Conservation (phyloP, 257 asterid genomes). For the Fraxinus americana region DNA sequence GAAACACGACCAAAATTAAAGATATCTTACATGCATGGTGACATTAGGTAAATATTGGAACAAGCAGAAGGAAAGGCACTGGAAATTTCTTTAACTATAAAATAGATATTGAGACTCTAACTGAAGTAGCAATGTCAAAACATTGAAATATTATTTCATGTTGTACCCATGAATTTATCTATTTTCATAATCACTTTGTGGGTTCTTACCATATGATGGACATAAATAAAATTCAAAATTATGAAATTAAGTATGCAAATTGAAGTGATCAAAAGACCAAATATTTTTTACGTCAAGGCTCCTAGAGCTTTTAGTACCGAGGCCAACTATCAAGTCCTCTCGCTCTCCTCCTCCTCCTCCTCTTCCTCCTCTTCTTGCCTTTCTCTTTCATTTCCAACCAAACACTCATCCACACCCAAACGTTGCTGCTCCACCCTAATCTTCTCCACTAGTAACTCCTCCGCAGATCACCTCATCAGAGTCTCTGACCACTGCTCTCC, state of each 20-base stretch:
- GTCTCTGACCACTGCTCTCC: slow-evolving; percentile 98
- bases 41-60: too few species aligned
- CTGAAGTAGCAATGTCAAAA: too few species aligned
- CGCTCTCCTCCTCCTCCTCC: slow-evolving; percentile 44
- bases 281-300: slow-evolving; percentile 43
- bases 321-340: slow-evolving; percentile 24
- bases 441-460: slow-evolving; percentile 73
- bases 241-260: slow-evolving; percentile 2
- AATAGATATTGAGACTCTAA: too few species aligned
- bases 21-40: too few species aligned
- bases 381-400: slow-evolving; percentile 69
- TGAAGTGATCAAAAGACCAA: slow-evolving; percentile 13
- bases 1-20: too few species aligned
- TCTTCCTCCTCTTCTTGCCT: slow-evolving; percentile 42
- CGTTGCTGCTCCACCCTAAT: slow-evolving; percentile 85
- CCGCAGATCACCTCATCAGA: slow-evolving; percentile 77
- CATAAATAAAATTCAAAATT: too few species aligned
- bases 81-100: too few species aligned
- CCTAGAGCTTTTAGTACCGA: slow-evolving; percentile 34
- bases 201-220: too few species aligned
- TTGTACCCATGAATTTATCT: too few species aligned
- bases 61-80: too few species aligned
- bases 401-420: slow-evolving; percentile 71
- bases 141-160: too few species aligned
- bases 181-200: too few species aligned